Base-by-base conservation (phyloP, 2,329 filamentous ascomycete species). In the Ascochyta pisi region DNA sequence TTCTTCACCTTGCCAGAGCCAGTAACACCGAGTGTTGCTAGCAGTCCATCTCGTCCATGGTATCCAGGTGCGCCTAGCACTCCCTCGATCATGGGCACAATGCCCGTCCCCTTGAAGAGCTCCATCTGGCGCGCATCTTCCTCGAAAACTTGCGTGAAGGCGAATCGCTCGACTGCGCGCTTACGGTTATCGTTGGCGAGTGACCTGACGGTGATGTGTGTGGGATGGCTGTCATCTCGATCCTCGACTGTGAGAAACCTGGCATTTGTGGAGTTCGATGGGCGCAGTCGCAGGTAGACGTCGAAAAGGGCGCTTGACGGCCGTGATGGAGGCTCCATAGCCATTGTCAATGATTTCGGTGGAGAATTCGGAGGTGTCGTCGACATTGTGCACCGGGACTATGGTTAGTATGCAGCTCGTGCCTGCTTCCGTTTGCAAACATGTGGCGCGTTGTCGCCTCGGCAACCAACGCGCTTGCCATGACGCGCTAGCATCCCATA, bases 11-110 rank as follows among this genome's bases (percentile, higher is more conserved):
- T 99, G 75, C 95, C 95, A 45, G 93, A 97, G 12, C 95, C 95
- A 7, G 94, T 97, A 39, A 97, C 92, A 15, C 95, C 95, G 54
- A 99, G 77, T 6, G 95, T 98, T 27, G 95, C 95, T 50, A 99
- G 80, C 52, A 98, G 79, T 9, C 91, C 93, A 82, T 98, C 94
- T 62, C 92, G 89, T 16, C 92, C 92, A 61, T 95, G 89, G 46
- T 88, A 85, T 31, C 89, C 88, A 40, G 85, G 81, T 22, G 85
- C 83, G 6, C 89, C 89, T 38, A 99, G 73, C 3, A 96, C 92
- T 19, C 91, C 92, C 67, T 94, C 88, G 6, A 97, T 84, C 39
- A 97, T 81, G 0, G 86, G 83, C 13, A 89, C 79, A 40, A 96
- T 85, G 23, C 89, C 89, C 0, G 89, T 91, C 68, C 88, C 88